Evolutionary conservation across 257 asterid genomes (phyloP), one percentile per base, ranked within the genome.

Genomic region (Ajuga chamaepitys): DNA sequence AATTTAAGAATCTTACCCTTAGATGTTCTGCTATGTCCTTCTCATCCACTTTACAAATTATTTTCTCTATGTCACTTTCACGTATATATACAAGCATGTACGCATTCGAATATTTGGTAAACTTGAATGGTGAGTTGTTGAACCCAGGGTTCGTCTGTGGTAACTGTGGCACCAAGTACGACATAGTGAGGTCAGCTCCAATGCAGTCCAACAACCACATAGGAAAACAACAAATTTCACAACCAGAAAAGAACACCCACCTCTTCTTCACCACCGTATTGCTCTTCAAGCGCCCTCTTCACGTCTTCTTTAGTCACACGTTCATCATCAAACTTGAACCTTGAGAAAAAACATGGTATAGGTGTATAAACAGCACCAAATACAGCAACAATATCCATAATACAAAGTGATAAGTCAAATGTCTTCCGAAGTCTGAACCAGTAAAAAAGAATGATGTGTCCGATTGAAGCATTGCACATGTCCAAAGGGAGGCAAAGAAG

Each of bases 61-160:
- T 85, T 68, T 88, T 88, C 44, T 85, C 95, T 79, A 71, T 65
- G 75, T 88, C 95, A 53, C 85, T 81, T 74, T 88, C 94, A 73
- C 95, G 90, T 78, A 88, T 82, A 70, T 88, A 88, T 68, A 88
- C 95, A 67, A 88, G 95, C 95, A 88, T 88, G 73, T 85, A 88
- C 8, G 95, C 94, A 59, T 88, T 88, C 14, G 95, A 88, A 75
- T 85, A 83, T 73, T 85, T 88, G 68, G 95, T 85, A 72, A 88
- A 88, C 65, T 88, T 88, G 72, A 85, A 88, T 24, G 94, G 95
- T 51, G 95, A 68, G 46, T 87, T 87, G 70, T 83, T 88, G 76
- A 83, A 81, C 63, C 95, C 94, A 73, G 95, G 95, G 64, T 83
- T 88, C 11, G 86, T 73, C 71, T 81, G 90, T 20, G 91, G 95